Evolutionary conservation across 495 filamentous ascomycete species (phyloP).

Genomic region (Trichoderma orchidacearum): DNA sequence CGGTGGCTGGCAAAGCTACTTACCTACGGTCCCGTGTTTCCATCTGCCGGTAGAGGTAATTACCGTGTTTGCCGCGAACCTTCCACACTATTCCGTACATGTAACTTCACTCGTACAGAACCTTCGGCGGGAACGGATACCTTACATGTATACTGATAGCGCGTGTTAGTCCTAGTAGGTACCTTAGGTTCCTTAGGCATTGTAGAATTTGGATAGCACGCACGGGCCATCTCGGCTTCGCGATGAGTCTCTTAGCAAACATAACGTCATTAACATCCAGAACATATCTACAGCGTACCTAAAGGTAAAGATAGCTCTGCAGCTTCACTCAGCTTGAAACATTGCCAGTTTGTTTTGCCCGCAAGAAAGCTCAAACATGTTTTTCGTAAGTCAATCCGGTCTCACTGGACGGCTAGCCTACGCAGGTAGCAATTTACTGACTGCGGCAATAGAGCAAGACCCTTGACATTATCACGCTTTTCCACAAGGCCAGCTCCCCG

Average conservation of each 20-base stretch:
- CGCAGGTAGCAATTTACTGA: constrained; percentile 4
- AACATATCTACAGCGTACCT: background rate
- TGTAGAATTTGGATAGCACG: background rate
- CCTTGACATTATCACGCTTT: constrained; percentile 87
- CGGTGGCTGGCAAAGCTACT: too few relatives aligned
- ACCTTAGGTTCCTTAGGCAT: background rate
- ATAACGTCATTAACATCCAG: background rate
- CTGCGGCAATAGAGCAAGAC: constrained; percentile 48
- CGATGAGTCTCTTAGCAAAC: background rate
- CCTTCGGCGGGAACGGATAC: too few relatives aligned
- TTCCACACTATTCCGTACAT: too few relatives aligned
- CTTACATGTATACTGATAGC: too few relatives aligned
- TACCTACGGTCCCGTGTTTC: too few relatives aligned
- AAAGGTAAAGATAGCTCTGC: background rate
- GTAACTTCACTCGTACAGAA: too few relatives aligned
- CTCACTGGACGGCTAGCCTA: background rate
- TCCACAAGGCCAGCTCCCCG: constrained; percentile 61
- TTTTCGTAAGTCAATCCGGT: constrained; percentile 10
- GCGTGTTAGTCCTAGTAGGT: background rate
- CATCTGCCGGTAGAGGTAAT: too few relatives aligned
- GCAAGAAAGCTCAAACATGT: constrained; percentile 7
- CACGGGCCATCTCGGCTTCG: background rate
- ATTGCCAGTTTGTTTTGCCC: background rate
- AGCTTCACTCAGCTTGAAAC: background rate
- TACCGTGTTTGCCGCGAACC: too few relatives aligned